Evolutionary conservation across 495 filamentous ascomycete genomes (phyloP).

Genomic region (Neurospora sp.): DNA sequence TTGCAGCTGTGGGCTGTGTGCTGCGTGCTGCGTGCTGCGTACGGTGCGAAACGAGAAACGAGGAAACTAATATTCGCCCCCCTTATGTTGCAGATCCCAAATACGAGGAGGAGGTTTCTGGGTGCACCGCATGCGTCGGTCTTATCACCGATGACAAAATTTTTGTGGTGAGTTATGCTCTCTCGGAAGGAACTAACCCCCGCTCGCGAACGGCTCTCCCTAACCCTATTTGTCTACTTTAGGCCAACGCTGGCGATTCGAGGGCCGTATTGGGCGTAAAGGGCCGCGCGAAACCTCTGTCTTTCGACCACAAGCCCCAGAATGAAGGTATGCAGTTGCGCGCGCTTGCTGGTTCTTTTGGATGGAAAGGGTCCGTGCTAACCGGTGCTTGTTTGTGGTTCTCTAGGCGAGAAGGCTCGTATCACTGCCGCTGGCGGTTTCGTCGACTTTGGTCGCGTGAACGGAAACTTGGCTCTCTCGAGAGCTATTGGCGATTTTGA

Average conservation of each 20-base stretch:
- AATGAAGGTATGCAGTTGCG: constrained; percentile 64
- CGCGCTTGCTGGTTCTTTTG: neutral
- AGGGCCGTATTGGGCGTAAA: constrained; percentile 89
- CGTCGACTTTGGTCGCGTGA: constrained; percentile 96
- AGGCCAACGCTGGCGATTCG: constrained; percentile 97
- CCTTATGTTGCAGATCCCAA: constrained; percentile 60
- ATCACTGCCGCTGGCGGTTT: constrained; percentile 95
- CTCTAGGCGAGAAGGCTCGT: constrained; percentile 82
- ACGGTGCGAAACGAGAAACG: constrained; percentile 12
- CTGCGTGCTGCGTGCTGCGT: neutral
- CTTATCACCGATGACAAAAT: constrained; percentile 85
- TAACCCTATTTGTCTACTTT: constrained; percentile 12
- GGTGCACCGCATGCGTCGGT: constrained; percentile 87
- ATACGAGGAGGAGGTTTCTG: constrained; percentile 96
- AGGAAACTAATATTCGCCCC: neutral
- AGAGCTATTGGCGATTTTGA: constrained; percentile 98
- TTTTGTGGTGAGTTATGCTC: constrained; percentile 59
- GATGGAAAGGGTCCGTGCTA: constrained; percentile 3
- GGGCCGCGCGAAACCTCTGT: constrained; percentile 90
- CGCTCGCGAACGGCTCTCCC: neutral
- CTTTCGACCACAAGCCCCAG: constrained; percentile 96
- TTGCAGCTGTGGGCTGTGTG: neutral
- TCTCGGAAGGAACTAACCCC: neutral
- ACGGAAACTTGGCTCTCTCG: constrained; percentile 95
- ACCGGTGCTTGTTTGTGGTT: constrained; percentile 7